These are phyloP conservation scores for Mastigamoeba balamuthi DNA, from an alignment of 78 protist species.

Conservation along the genomic window DNA sequence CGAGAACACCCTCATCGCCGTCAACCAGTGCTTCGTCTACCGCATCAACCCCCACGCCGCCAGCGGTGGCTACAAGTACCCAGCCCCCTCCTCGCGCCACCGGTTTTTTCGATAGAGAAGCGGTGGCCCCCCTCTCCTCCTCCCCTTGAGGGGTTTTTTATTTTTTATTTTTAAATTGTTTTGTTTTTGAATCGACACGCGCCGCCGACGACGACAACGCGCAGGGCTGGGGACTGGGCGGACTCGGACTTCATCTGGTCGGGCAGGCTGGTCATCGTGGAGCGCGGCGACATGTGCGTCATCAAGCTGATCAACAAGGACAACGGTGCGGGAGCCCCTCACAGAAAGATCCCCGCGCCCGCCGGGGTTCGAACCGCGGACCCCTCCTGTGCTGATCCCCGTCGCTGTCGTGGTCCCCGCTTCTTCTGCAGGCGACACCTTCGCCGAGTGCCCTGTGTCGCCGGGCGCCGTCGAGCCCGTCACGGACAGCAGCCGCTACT, in stretches of 20 bases:
- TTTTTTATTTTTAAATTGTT: neutral
- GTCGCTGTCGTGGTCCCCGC: too few relatives aligned
- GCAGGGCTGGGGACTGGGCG: conserved; percentile 60
- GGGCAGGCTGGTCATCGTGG: conserved; percentile 34
- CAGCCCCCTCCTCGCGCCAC: neutral
- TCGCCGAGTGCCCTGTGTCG: conserved; percentile 56
- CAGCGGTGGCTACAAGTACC: conserved; percentile 33
- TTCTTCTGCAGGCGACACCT: conserved; percentile 30
- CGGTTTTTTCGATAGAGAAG: neutral
- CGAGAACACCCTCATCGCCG: conserved; percentile 40
- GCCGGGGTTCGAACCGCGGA: too few relatives aligned
- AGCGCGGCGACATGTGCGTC: conserved; percentile 22
- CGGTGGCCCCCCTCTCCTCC: neutral
- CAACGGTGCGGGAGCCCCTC: neutral
- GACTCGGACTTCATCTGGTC: conserved; percentile 37
- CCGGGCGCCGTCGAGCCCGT: conserved; percentile 50
- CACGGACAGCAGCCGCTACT: conserved; percentile 57
- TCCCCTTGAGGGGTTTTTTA: neutral
- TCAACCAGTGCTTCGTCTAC: conserved; percentile 55
- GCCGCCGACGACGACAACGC: neutral
- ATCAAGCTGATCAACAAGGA: conserved; percentile 2
- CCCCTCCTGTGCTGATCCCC: too few relatives aligned
- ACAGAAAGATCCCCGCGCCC: neutral
- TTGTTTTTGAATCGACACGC: neutral
- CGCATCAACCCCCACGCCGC: conserved; percentile 49